These are phyloP conservation scores for Aspergillus brunneoviolaceus DNA, from an alignment of 2,329 filamentous ascomycete genomes.

Conservation along the genomic window DNA sequence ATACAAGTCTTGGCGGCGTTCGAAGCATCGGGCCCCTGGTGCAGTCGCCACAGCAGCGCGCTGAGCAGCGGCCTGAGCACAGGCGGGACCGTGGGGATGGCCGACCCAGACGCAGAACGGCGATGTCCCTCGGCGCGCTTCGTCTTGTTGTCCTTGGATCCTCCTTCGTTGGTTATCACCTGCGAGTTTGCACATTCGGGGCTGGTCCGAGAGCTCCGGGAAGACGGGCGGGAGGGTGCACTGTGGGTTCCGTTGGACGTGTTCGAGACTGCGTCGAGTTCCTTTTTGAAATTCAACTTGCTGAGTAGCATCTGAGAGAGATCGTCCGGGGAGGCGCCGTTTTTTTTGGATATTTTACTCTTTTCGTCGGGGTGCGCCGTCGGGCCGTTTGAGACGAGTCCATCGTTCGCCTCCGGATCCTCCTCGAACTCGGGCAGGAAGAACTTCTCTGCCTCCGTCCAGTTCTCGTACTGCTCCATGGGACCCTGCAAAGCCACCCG, in stretches of 20 bases:
- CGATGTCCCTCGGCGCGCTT: constrained; percentile 28
- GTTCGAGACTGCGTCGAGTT: constrained; percentile 39
- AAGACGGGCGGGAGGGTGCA: constrained; percentile 46
- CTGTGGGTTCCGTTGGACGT: constrained; percentile 45
- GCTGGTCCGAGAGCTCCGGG: constrained; percentile 47
- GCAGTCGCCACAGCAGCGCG: constrained; percentile 47
- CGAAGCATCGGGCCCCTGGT: constrained; percentile 34
- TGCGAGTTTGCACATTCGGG: constrained; percentile 41
- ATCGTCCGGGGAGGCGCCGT: constrained; percentile 33
- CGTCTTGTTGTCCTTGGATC: constrained; percentile 22
- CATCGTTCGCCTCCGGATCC: constrained; percentile 31
- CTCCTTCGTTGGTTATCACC: constrained; percentile 23
- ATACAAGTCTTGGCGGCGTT: constrained; percentile 41
- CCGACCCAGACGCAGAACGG: constrained; percentile 34
- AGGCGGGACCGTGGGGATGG: constrained; percentile 40
- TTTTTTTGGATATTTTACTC: constrained; percentile 23
- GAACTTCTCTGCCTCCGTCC: constrained; percentile 48
- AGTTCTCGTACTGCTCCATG: constrained; percentile 50
- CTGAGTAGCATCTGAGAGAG: constrained; percentile 49
- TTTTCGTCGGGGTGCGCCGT: constrained; percentile 19
- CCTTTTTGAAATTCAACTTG: constrained; percentile 49
- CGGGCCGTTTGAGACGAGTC: constrained; percentile 18
- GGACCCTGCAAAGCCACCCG: constrained; percentile 49
- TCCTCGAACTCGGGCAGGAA: constrained; percentile 47
- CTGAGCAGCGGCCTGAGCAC: constrained; percentile 45